These are phyloP conservation scores for Sanghuangporus baumii DNA, from an alignment of 1,284 basidiomycete genomes.

Conservation along the genomic window DNA sequence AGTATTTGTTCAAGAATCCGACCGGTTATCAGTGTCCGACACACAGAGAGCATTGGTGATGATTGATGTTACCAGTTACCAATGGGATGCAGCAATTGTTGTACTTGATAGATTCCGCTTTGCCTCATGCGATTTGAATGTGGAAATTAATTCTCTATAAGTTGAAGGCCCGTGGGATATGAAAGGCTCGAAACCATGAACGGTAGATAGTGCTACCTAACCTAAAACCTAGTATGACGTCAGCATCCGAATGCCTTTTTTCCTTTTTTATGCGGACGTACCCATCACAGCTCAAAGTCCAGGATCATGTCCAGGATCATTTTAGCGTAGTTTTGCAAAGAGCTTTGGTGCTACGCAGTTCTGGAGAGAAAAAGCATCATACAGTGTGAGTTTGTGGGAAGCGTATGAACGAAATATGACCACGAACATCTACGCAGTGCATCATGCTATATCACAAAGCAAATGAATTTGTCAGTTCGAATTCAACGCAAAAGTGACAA, in stretches of 20 bases:
- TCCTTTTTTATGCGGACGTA: not conserved
- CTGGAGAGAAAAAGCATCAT: conserved; percentile 30
- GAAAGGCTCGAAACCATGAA: not conserved
- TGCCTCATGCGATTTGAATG: not conserved
- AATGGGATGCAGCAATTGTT: not conserved
- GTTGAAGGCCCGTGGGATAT: not conserved
- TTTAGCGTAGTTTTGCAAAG: conserved; percentile 60
- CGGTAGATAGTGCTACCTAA: not conserved
- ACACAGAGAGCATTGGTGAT: conserved; percentile 47
- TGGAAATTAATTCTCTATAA: not conserved
- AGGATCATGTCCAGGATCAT: not conserved
- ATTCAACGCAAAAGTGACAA: not conserved
- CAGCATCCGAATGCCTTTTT: not conserved
- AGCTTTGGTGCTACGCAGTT: conserved; percentile 77
- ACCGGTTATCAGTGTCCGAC: conserved; percentile 53
- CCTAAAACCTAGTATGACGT: not conserved
- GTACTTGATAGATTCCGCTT: not conserved
- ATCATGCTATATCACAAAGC: conserved; percentile 55
- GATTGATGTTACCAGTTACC: not conserved
- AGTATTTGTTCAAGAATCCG: conserved; percentile 72
- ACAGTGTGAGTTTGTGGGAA: not conserved
- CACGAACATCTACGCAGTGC: conserved; percentile 83
- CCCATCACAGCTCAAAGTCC: not conserved
- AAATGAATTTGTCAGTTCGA: conserved; percentile 12
- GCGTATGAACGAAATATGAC: not conserved